Base-by-base conservation (phyloP, 2,329 filamentous ascomycete genomes). In the Cercospora brassicicola region DNA sequence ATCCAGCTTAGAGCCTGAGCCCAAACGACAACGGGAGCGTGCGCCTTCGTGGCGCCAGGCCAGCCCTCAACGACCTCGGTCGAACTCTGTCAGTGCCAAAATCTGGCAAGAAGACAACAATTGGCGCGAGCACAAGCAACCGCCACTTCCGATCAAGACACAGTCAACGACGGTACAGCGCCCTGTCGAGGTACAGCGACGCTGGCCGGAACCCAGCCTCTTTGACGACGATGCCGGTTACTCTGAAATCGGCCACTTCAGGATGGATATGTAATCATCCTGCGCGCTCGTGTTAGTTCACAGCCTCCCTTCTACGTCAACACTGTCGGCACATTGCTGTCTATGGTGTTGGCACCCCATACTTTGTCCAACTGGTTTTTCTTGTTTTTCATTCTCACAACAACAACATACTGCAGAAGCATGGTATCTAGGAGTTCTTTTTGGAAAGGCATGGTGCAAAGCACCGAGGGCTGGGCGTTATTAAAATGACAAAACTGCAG, bases 241-340 rank as follows among this genome's bases (percentile, higher is more conserved):
- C 53, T 56, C 51, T 11, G 62, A 64, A 48, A 53, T 64, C 53
- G 93, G 93, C 85, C 92, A 91, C 83, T 96, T 92, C 89, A 89
- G 91, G 80, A 89, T 84, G 55, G 68, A 67, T 28, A 69, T 64
- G 62, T 64, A 59, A 59, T 66, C 68, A 66, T 71, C 64, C 67
- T 67, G 26, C 10, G 28, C 15, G 23, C 23, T 53, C 33, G 56
- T 33, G 51, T 64, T 64, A 64, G 62, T 64, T 62, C 59, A 62
- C 59, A 62, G 59, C 59, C 59, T 62, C 59, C 59, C 62, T 64
- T 70, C 66, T 70, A 67, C 64, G 57, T 33, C 57, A 63, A 66
- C 42, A 7, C 59, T 45, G 13, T 48, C 33, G 39, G 39, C 57
- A 30, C 33, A 62, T 42, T 10, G 23, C 20, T 45, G 59, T 31